Percentiles rank a stretch among this genome's conserved stretches.
Evolutionary conservation across 1,139 yeast species (phyloP).

Genomic region (Nakaseomyces nivariensis): DNA sequence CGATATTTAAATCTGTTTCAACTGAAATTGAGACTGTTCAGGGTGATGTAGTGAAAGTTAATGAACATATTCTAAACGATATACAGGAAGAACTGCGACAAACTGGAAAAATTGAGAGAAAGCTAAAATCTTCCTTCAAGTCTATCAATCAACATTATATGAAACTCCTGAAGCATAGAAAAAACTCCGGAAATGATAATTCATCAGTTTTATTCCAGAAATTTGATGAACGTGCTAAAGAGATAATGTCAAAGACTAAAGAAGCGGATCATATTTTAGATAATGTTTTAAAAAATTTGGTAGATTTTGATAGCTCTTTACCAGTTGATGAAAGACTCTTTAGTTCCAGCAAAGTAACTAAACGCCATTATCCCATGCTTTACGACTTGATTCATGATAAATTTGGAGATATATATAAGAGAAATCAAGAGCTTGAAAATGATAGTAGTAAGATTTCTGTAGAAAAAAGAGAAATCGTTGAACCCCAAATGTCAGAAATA

Average conservation of each 20-base stretch:
- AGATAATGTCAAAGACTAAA: neutral
- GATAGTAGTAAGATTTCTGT: too few relatives aligned
- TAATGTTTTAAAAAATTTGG: neutral
- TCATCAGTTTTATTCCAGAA: neutral
- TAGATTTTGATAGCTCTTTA: neutral
- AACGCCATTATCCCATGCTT: constrained; percentile 3
- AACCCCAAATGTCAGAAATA: too few relatives aligned
- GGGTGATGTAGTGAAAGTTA: constrained; percentile 14
- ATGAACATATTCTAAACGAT: constrained; percentile 17
- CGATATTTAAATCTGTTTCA: constrained; percentile 19
- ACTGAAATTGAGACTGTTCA: constrained; percentile 17
- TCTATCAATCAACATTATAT: constrained; percentile 16
- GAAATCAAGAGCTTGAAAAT: neutral
- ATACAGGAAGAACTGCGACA: constrained; percentile 19
- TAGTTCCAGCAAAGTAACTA: neutral
- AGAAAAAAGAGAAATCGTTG: too few relatives aligned
- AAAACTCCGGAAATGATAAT: neutral
- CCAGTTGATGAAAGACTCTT: neutral
- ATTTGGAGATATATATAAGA: neutral
- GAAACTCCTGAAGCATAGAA: constrained; percentile 12
- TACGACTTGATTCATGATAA: constrained; percentile 2
- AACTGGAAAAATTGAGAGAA: constrained; percentile 16
- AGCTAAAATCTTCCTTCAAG: constrained; percentile 17
- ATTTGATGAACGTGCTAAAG: neutral
- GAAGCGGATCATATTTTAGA: neutral